Evolutionary conservation across 768 basidiomycete genomes (phyloP).

Genomic region (Trametes cubensis): DNA sequence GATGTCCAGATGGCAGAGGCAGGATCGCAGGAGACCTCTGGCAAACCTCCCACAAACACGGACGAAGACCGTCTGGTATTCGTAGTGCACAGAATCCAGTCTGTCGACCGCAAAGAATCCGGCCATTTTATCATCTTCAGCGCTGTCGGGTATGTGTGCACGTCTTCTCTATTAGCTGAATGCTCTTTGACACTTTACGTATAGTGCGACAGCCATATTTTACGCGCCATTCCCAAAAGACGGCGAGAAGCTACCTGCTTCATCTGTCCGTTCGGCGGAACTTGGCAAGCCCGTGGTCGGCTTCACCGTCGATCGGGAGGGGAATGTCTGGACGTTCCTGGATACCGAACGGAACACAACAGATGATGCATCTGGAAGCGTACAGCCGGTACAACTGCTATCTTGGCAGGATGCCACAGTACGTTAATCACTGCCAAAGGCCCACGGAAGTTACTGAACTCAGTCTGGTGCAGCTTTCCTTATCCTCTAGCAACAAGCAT

Average conservation of each 20-base stretch:
- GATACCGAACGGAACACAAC: conserved; percentile 45
- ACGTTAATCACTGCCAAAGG: conserved; percentile 9
- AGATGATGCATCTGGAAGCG: neutral
- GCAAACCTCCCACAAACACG: neutral
- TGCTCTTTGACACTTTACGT: neutral
- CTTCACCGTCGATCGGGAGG: conserved; percentile 47
- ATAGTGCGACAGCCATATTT: conserved; percentile 73
- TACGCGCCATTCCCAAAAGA: conserved; percentile 37
- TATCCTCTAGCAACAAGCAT: conserved; percentile 30
- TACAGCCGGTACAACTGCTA: conserved; percentile 28
- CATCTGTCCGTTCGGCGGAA: conserved; percentile 41
- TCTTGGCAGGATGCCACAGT: conserved; percentile 45
- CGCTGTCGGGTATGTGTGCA: conserved; percentile 60
- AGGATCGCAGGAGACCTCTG: conserved; percentile 13
- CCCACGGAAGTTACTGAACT: neutral
- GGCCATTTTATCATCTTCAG: conserved; percentile 60
- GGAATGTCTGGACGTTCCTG: conserved; percentile 49
- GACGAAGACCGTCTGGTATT: conserved; percentile 42
- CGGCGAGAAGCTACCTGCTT: conserved; percentile 4
- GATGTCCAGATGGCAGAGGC: conserved; percentile 28
- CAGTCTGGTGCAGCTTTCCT: conserved; percentile 38
- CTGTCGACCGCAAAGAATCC: conserved; percentile 40
- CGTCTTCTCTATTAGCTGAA: neutral
- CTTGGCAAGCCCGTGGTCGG: conserved; percentile 63
- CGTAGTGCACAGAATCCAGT: conserved; percentile 59